These are phyloP conservation scores for Fonsecaea pugnacius DNA, from an alignment of 2,329 filamentous ascomycete species.

Conservation along the genomic window DNA sequence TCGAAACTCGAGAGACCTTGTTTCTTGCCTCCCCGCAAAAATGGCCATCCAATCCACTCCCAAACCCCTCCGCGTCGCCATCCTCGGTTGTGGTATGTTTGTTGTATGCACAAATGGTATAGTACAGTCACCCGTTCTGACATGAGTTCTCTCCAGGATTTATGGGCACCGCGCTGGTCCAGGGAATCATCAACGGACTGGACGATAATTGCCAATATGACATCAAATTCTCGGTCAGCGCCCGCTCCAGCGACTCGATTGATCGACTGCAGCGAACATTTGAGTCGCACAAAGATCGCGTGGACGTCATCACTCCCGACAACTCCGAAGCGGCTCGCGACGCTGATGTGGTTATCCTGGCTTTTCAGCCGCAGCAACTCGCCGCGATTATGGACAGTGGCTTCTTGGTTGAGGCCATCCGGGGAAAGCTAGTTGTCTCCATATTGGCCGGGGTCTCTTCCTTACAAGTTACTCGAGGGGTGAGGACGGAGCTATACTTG, in stretches of 20 bases:
- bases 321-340: slow-evolving; percentile 10
- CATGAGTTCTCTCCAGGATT: slow-evolving; percentile 6
- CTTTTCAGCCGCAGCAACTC: slow-evolving; percentile 54
- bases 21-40: not conserved
- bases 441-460: slow-evolving; percentile 53
- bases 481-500: not conserved
- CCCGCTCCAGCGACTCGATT: slow-evolving; percentile 6
- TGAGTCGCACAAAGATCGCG: not conserved
- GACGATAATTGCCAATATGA: not conserved
- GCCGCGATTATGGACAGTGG: slow-evolving; percentile 45
- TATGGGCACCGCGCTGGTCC: slow-evolving; percentile 22
- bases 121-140: not conserved
- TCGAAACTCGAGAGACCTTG: not conserved
- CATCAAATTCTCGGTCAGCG: slow-evolving; percentile 17
- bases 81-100: slow-evolving; percentile 23
- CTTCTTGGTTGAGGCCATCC: slow-evolving; percentile 45
- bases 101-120: not conserved
- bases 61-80: slow-evolving; percentile 20
- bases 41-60: not conserved
- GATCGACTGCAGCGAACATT: slow-evolving; percentile 8
- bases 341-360: slow-evolving; percentile 53
- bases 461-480: slow-evolving; percentile 40
- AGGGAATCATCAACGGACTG: slow-evolving; percentile 9
- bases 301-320: slow-evolving; percentile 22
- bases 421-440: slow-evolving; percentile 56